Percentiles rank a stretch among this genome's conserved stretches.
phyloP scores from a whole-genome alignment of 78 protist species.

The Anaeramoeba ignava region DNA sequence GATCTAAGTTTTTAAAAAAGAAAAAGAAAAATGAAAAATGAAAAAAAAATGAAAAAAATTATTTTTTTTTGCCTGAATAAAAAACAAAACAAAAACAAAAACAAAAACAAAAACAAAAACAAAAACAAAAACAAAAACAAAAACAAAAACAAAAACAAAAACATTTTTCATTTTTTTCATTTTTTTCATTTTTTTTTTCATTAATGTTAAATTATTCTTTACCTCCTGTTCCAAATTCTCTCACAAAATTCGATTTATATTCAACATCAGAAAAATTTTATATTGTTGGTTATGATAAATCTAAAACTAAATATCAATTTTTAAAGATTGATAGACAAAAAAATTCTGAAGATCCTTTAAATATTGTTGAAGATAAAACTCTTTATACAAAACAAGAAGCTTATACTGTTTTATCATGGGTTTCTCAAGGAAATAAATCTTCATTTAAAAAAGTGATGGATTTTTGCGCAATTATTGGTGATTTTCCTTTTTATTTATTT shows the following conservation, averaged over 20 bases:
- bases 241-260: conserved; percentile 3
- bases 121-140: too few species aligned
- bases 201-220: too few species aligned
- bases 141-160: too few species aligned
- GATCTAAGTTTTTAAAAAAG: too few species aligned
- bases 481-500: background rate
- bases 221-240: too few species aligned
- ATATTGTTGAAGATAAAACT: background rate
- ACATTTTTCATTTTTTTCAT: too few species aligned
- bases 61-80: too few species aligned
- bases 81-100: too few species aligned
- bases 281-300: background rate
- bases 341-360: background rate
- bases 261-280: conserved; percentile 2
- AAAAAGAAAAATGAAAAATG: too few species aligned
- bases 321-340: conserved; percentile 2
- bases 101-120: too few species aligned
- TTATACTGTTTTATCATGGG: background rate
- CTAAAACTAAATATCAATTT: background rate
- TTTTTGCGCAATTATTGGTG: background rate
- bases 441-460: background rate
- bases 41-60: too few species aligned
- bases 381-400: conserved; percentile 2
- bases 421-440: conserved; percentile 1
- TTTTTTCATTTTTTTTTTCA: too few species aligned